phyloP scores from a whole-genome alignment of 331 rosid species.

The Malus hybrid region DNA sequence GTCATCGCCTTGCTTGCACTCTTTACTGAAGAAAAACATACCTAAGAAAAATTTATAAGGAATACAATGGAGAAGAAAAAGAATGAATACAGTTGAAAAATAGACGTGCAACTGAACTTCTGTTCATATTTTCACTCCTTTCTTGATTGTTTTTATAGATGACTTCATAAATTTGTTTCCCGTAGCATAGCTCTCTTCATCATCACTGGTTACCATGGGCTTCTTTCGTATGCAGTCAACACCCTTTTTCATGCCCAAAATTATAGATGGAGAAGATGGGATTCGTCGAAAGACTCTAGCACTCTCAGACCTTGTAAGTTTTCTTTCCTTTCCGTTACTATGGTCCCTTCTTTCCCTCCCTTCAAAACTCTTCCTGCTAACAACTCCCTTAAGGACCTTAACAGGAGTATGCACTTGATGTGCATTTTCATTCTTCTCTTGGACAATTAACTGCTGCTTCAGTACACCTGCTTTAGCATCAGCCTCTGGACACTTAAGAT shows the following conservation, averaged over 20 bases:
- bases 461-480: slow-evolving; percentile 3
- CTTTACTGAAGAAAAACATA: not conserved
- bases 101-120: not conserved
- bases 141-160: slow-evolving; percentile 59
- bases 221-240: slow-evolving; percentile 69
- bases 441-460: slow-evolving; percentile 17
- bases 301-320: slow-evolving; percentile 67
- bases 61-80: not conserved
- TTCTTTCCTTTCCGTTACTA: slow-evolving; percentile 43
- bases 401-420: slow-evolving; percentile 20
- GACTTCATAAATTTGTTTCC: slow-evolving; percentile 48
- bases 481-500: slow-evolving; percentile 14
- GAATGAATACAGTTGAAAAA: not conserved
- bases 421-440: slow-evolving; percentile 12
- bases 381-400: slow-evolving; percentile 28
- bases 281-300: slow-evolving; percentile 57
- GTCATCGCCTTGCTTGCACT: not conserved
- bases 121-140: slow-evolving; percentile 45
- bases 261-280: slow-evolving; percentile 85
- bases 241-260: slow-evolving; percentile 68
- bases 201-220: slow-evolving; percentile 36
- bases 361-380: slow-evolving; percentile 28
- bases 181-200: slow-evolving; percentile 26
- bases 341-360: slow-evolving; percentile 39
- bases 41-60: not conserved